phyloP scores from a whole-genome alignment of 2,329 filamentous ascomycete species.

The Claviceps sp. region DNA sequence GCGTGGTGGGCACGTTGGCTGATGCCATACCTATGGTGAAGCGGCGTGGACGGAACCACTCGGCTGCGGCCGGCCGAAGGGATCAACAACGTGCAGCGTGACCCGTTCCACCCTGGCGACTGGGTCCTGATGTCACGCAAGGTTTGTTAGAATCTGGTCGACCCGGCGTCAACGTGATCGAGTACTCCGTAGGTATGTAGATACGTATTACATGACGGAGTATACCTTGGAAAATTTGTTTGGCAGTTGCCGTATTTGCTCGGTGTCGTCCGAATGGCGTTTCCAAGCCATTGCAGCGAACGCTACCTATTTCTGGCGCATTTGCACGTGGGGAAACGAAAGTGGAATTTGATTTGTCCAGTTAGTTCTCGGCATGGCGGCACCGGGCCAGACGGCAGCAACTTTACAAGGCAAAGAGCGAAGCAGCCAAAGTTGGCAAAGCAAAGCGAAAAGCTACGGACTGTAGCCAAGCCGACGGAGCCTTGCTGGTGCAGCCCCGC shows the following conservation, averaged over 20 bases:
- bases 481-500: background rate
- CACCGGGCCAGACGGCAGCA: background rate
- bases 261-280: background rate
- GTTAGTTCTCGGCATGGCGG: background rate
- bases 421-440: background rate
- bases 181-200: too few species aligned
- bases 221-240: too few species aligned
- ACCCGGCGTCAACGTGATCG: too few species aligned
- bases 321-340: background rate
- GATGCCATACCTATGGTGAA: background rate
- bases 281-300: too few species aligned
- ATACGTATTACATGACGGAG: too few species aligned
- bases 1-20: background rate
- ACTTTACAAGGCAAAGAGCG: background rate
- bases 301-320: background rate
- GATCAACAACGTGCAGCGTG: background rate
- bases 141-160: too few species aligned
- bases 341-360: background rate
- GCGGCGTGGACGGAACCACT: background rate
- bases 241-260: background rate
- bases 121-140: background rate
- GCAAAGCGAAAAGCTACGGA: background rate
- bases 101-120: background rate
- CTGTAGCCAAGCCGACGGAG: background rate
- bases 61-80: slow-evolving; percentile 1